Evolutionary conservation across 495 filamentous ascomycete genomes (phyloP), one percentile per base, ranked within the genome.

Genomic region (Neurospora tetraspora): DNA sequence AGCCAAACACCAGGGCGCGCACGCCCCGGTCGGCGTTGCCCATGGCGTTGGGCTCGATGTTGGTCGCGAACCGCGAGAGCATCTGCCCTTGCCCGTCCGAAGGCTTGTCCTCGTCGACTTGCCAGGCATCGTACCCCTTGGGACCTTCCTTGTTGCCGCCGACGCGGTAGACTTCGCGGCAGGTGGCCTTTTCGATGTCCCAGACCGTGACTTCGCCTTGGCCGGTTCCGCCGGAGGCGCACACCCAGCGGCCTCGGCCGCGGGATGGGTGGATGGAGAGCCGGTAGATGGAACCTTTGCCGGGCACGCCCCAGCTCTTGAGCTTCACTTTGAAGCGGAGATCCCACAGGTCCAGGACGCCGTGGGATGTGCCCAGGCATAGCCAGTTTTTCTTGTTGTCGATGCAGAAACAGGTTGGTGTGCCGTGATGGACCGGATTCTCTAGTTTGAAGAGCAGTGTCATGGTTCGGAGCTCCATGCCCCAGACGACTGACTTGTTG

Each of bases 311-410:
- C 95, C 94, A 98, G 7, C 90, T 92, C 80, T 92, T 94, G 38
- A 97, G 81, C 18, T 94, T 89, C 69, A 97, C 86, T 70, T 88
- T 91, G 83, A 98, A 99, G 18, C 96, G 91, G 18, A 99, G 88
- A 79, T 99, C 96, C 96, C 96, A 99, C 20, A 99, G 85, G 76
- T 97, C 92, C 9, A 99, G 83, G 68, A 98, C 90, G 4, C 96
- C 96, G 76, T 98, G 94, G 8, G 94, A 93, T 1, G 96, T 98
- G 39, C 94, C 96, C 5, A 98, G 81, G 8, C 97, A 83, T 5
- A 99, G 84, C 96, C 96, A 99, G 75, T 92, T 92, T 69, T 91
- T 91, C 77, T 89, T 92, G 36, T 89, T 84, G 76, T 97, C 93
- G 39, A 95, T 84, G 80, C 92, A 95, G 82, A 99, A 98, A 72